Evolutionary conservation across 371 early-diverging fungal genomes (phyloP), one percentile per base, ranked within the genome.

Genomic region (Mucor piriformis): DNA sequence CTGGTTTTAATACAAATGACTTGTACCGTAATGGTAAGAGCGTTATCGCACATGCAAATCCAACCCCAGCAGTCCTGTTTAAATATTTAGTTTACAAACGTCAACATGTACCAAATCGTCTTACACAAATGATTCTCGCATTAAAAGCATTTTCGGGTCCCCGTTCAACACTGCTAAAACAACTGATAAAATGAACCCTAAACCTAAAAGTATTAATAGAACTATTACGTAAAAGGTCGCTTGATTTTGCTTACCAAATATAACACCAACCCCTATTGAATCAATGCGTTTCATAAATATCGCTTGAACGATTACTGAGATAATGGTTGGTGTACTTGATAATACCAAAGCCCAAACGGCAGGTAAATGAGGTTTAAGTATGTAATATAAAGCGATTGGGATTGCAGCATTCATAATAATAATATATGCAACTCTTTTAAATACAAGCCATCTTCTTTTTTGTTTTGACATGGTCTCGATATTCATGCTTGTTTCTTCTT

Each of bases 91-190:
- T 46, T 51, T 55, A 57, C 15, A 56, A 3, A 32, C 4, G 4
- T 32, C 7, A 4, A 29, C 29, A 10, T 21, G n/a, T 25, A 6
- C 5, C 15, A 21, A 24, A 33, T 32, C 13, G 12, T 43, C 21
- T 43, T 69, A 67, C 73, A 77, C 70, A 66, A 80, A 66, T 1
- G 82, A 82, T 57, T 79, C 82, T 34, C 82, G 54, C 60, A 82
- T 53, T 21, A 81, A 50, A n/a, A 81, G 59, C 21, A 81, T 54
- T 38, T 74, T 76, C 6, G 82, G 79, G 54, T 81, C 75, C 21
- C 73, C 72, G 53, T 78, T 76, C 23, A 73, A 49, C 5, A 69
- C 63, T 6, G 82, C 79, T 10, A 81, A 54, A 25, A 78, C 61
- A 43, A 76, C 76, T 2, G 82, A 81, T 20, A 81, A 43, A 29